Base-by-base conservation (phyloP, 2,329 filamentous ascomycete species). In the Epichloe uncinata region DNA sequence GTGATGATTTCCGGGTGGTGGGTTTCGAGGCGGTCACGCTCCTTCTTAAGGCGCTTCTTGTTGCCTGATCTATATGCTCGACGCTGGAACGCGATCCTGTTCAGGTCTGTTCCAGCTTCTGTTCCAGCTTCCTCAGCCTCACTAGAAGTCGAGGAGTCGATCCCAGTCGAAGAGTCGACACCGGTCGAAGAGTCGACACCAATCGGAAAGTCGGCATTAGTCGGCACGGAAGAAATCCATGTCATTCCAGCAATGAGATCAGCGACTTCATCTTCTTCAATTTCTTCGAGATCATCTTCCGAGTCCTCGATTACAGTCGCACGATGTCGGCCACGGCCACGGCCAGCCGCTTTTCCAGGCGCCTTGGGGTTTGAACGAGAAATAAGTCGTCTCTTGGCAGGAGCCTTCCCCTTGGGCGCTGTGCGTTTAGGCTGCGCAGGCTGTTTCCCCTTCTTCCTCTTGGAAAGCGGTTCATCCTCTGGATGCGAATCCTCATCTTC, bases 1-100 rank as follows among this genome's bases (percentile, higher is more conserved):
- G 82, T 87, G 42, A 69, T 72, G 40, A 98, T 77, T 49, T 82
- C 77, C 0, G 91, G 90, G 62, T 98, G 93, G 47, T 85, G 73
- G 18, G 69, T 65, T 57, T 90, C 87, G 2, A 95, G 78, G 54
- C 83, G 82, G 49, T 71, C 68, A 47, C 88, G 79, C 66, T 86
- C 72, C 35, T 60, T 68, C 55, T 62, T 61, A 33, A 53, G 26
- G 16, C 67, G 63, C 9, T 54, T 47, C 42, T 45, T 57, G 45
- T 60, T 61, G 36, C 55, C 60, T 3, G 49, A 42, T 45, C 66
- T 54, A 54, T 60, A 70, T 4, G 60, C 68, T 18, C 66, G 71
- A 22, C 67, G 67, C 5, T 53, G 54, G 7, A 48, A 50, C 4
- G 59, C 55, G 33, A 63, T 57, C 42, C 50, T 51, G 20, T 37